phyloP scores from a whole-genome alignment of 1,284 basidiomycete species.

The Tausonia pullulans region DNA sequence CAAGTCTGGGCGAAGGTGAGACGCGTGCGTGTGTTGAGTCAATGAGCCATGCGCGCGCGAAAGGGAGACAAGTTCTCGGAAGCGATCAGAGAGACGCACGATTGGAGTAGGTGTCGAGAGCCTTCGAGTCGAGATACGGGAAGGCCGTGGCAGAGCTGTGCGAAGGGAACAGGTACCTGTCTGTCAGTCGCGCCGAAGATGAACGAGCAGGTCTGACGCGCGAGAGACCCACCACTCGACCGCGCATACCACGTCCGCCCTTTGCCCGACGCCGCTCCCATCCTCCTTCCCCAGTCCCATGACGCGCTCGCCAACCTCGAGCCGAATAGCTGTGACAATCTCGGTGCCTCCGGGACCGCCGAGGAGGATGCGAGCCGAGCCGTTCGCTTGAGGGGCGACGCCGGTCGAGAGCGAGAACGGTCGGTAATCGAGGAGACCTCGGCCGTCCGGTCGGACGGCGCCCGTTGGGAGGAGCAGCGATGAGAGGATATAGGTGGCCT shows the following conservation, averaged over 20 bases:
- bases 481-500: slow-evolving; percentile 57
- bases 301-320: slow-evolving; percentile 53
- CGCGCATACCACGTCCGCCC: slow-evolving; percentile 42
- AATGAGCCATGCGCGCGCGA: slow-evolving; percentile 16
- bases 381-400: slow-evolving; percentile 61
- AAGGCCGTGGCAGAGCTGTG: slow-evolving; percentile 64
- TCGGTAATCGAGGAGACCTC: slow-evolving; percentile 50
- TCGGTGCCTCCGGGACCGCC: slow-evolving; percentile 50
- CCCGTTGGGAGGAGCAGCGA: slow-evolving; percentile 44
- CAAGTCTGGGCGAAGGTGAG: slow-evolving; percentile 1
- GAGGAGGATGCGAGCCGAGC: slow-evolving; percentile 57
- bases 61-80: slow-evolving; percentile 46
- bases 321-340: slow-evolving; percentile 54
- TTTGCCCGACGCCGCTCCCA: slow-evolving; percentile 24
- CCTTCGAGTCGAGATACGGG: slow-evolving; percentile 48
- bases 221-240: slow-evolving; percentile 54
- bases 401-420: slow-evolving; percentile 59
- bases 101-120: slow-evolving; percentile 55
- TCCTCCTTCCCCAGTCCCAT: slow-evolving; percentile 43
- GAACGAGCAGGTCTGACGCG: no score
- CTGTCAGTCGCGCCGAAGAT: no score
- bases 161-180: background rate
- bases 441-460: slow-evolving; percentile 55
- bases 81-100: background rate
- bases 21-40: background rate